Percentiles rank a stretch among this genome's conserved stretches.
Conservation (phyloP, 768 basidiomycete species). For the Mycena chlorophos region DNA sequence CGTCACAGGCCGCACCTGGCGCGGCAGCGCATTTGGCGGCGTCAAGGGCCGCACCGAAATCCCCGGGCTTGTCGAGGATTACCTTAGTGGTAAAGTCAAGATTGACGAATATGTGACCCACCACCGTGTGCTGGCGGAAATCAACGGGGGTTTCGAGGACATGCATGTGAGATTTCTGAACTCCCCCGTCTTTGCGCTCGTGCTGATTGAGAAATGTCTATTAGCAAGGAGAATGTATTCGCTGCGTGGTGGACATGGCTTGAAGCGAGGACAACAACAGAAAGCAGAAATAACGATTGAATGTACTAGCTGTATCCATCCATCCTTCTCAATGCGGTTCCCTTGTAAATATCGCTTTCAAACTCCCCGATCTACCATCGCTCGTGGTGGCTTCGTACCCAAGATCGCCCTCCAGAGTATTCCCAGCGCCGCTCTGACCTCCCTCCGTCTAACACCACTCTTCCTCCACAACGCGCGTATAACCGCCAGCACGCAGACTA, state of each 20-base stretch:
- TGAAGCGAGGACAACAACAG: constrained; percentile 28
- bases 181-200: constrained; percentile 15
- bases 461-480: constrained; percentile 62
- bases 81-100: constrained; percentile 77
- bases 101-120: constrained; percentile 98
- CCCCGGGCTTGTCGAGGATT: constrained; percentile 93
- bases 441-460: constrained; percentile 67
- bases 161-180: constrained; percentile 99
- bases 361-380: constrained; percentile 54
- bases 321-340: not conserved
- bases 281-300: constrained; percentile 1
- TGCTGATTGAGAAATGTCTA: not conserved
- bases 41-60: constrained; percentile 97
- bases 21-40: constrained; percentile 94
- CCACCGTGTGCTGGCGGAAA: constrained; percentile 66
- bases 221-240: constrained; percentile 85
- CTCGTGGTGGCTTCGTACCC: constrained; percentile 39
- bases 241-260: constrained; percentile 92
- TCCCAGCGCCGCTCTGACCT: constrained; percentile 63
- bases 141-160: constrained; percentile 88
- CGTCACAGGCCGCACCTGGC: constrained; percentile 88
- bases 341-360: constrained; percentile 23
- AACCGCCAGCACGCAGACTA: constrained; percentile 61
- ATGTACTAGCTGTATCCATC: not conserved
- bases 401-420: constrained; percentile 71